Evolutionary conservation across 257 asterid species (phyloP).

Genomic region (Echites panduratus): DNA sequence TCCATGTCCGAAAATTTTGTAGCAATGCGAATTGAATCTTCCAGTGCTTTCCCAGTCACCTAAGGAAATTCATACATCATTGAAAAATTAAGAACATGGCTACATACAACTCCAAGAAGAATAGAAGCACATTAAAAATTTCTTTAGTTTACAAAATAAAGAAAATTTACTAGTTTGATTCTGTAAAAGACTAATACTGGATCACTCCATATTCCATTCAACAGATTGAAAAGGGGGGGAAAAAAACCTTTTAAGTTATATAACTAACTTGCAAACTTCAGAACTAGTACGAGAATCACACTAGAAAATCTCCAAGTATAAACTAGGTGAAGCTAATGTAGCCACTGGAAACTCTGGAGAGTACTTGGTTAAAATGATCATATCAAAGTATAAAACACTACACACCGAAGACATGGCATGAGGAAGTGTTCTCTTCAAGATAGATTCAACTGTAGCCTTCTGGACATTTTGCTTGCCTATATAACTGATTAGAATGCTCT

Average conservation of each 20-base stretch:
- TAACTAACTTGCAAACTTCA: background rate
- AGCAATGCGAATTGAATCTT: slow-evolving; percentile 79
- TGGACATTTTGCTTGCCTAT: slow-evolving; percentile 65
- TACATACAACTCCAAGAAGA: slow-evolving; percentile 12
- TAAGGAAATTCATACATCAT: slow-evolving; percentile 16
- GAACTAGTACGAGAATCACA: background rate
- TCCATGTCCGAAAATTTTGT: slow-evolving; percentile 85
- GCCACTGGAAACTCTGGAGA: background rate
- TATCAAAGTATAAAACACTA: slow-evolving; percentile 1
- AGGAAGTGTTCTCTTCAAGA: slow-evolving; percentile 93
- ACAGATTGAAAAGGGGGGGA: background rate
- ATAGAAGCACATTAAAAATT: background rate
- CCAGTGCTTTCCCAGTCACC: slow-evolving; percentile 83
- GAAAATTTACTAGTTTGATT: background rate
- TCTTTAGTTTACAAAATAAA: background rate
- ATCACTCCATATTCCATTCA: background rate
- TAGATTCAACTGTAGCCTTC: slow-evolving; percentile 75
- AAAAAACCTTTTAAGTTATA: background rate
- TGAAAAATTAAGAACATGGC: slow-evolving; percentile 13
- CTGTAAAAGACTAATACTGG: background rate
- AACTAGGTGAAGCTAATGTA: background rate
- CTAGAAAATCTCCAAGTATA: background rate
- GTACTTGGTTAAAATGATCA: background rate
- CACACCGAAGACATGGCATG: slow-evolving; percentile 89
- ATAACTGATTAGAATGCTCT: slow-evolving; percentile 53